Percentiles rank a stretch among this genome's conserved stretches.
phyloP scores from a whole-genome alignment of 257 asterid genomes.

The Craterostigma plantagineum region DNA sequence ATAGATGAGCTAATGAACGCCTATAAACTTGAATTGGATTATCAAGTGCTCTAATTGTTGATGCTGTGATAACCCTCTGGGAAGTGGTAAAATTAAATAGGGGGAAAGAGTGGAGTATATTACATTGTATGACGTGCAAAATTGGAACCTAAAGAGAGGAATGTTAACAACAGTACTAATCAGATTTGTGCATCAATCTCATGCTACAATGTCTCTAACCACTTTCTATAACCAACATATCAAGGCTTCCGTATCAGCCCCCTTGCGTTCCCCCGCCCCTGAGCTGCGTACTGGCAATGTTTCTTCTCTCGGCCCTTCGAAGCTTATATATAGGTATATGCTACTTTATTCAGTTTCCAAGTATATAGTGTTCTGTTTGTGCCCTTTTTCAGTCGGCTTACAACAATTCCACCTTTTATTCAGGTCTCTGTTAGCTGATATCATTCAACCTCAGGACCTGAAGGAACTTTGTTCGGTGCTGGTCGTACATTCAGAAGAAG shows the following conservation, averaged over 20 bases:
- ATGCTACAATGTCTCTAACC: neutral
- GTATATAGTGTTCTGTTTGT: slow-evolving; percentile 1
- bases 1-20: too few species aligned
- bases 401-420: slow-evolving; percentile 17
- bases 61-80: too few species aligned
- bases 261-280: slow-evolving; percentile 33
- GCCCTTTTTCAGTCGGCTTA: slow-evolving; percentile 15
- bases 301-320: slow-evolving; percentile 57
- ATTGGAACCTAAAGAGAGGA: too few species aligned
- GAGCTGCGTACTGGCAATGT: slow-evolving; percentile 37
- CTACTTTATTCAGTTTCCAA: neutral
- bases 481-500: slow-evolving; percentile 72
- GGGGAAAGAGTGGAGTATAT: too few species aligned
- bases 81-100: too few species aligned
- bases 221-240: slow-evolving; percentile 29
- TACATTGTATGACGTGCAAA: too few species aligned
- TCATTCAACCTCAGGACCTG: slow-evolving; percentile 87
- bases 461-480: slow-evolving; percentile 96
- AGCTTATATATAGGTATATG: slow-evolving; percentile 69
- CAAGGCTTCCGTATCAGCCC: slow-evolving; percentile 23
- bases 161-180: neutral
- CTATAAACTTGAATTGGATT: too few species aligned
- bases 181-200: neutral
- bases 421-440: slow-evolving; percentile 90
- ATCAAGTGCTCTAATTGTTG: too few species aligned